phyloP scores from a whole-genome alignment of 495 filamentous ascomycete species.

The Cryomyces minteri region DNA sequence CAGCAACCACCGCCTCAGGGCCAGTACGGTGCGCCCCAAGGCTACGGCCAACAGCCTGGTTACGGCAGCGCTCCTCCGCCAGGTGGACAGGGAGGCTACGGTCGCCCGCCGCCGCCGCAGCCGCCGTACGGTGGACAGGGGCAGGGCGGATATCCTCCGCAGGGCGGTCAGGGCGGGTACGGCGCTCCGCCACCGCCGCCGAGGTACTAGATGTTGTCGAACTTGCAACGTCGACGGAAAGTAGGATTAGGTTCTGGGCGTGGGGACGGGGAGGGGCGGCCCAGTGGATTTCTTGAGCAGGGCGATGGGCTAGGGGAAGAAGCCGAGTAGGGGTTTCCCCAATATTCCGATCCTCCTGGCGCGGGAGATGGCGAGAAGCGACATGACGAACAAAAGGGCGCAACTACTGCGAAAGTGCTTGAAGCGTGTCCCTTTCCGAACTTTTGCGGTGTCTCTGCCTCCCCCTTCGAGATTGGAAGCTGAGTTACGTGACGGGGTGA shows the following conservation, averaged over 20 bases:
- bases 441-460: too few relatives aligned
- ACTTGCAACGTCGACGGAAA: not conserved
- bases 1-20: not conserved
- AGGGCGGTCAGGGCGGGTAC: constrained; percentile 8
- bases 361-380: too few relatives aligned
- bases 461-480: too few relatives aligned
- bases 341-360: too few relatives aligned
- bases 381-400: too few relatives aligned
- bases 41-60: constrained; percentile 1
- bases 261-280: too few relatives aligned
- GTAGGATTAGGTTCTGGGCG: not conserved
- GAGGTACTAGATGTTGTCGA: not conserved
- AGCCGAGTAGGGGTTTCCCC: too few relatives aligned
- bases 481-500: too few relatives aligned
- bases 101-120: constrained; percentile 1
- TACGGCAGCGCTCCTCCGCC: constrained; percentile 4
- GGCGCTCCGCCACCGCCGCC: not conserved
- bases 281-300: too few relatives aligned
- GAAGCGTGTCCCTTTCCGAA: too few relatives aligned
- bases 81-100: constrained; percentile 5
- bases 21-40: not conserved
- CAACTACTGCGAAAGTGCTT: too few relatives aligned
- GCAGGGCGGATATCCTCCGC: constrained; percentile 5
- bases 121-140: constrained; percentile 1
- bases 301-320: too few relatives aligned